Evolutionary conservation across 179 eudicot species (phyloP).

Genomic region (Monotropa hypopitys): DNA sequence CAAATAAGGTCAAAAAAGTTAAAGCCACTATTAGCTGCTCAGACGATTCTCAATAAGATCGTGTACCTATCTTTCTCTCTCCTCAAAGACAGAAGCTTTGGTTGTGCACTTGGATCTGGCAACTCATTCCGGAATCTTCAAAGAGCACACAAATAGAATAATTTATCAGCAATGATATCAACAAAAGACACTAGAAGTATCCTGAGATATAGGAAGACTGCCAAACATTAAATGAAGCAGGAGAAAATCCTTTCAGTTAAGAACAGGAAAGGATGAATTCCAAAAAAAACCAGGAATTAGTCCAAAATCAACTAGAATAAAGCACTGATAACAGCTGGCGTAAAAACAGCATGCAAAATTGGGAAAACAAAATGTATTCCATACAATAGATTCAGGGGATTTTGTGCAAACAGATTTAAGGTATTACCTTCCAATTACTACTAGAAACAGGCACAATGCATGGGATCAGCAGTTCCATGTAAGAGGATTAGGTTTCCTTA

Average conservation of each 20-base stretch:
- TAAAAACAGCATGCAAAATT: background rate
- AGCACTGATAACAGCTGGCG: background rate
- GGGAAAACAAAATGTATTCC: background rate
- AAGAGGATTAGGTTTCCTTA: background rate
- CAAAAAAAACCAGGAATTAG: background rate
- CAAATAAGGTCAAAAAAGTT: background rate
- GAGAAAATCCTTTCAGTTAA: background rate
- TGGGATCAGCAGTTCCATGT: background rate
- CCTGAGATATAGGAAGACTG: background rate
- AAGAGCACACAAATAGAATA: conserved; percentile 11
- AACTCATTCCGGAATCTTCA: conserved; percentile 84
- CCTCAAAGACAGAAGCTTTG: conserved; percentile 57
- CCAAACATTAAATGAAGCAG: background rate
- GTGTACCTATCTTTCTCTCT: conserved; percentile 79
- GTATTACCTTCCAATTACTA: background rate
- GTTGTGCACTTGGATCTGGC: conserved; percentile 84
- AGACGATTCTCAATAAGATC: background rate
- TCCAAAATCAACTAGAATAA: background rate
- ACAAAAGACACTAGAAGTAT: background rate
- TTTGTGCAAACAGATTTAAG: too few relatives aligned
- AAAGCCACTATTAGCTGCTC: background rate
- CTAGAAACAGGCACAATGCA: background rate
- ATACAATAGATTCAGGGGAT: background rate
- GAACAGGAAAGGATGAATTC: background rate
- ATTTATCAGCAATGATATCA: conserved; percentile 6